These are phyloP conservation scores for Arthrobotrys entomopaga DNA, from an alignment of 2,329 filamentous ascomycete genomes.

Conservation along the genomic window DNA sequence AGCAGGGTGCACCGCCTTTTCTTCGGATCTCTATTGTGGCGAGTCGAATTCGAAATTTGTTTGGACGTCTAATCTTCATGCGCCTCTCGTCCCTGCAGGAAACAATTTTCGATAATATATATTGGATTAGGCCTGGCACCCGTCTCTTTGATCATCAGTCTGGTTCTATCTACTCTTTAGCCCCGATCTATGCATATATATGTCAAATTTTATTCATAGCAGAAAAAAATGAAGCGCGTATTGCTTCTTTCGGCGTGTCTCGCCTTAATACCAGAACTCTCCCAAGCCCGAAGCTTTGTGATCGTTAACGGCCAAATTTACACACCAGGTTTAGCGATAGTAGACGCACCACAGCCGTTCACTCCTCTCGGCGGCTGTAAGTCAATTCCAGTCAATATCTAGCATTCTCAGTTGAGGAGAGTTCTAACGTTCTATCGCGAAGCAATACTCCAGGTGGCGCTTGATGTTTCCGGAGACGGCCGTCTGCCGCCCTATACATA, in stretches of 20 bases:
- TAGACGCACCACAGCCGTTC: conserved; percentile 73
- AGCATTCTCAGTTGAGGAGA: too few species aligned
- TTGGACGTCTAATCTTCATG: not conserved
- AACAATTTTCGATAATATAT: too few species aligned
- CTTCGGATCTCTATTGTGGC: conserved; percentile 4
- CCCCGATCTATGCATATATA: too few species aligned
- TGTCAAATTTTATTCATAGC: too few species aligned
- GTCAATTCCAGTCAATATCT: conserved; percentile 59
- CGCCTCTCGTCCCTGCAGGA: too few species aligned
- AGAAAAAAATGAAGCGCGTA: not conserved
- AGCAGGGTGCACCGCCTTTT: conserved; percentile 14
- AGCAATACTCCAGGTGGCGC: conserved; percentile 70
- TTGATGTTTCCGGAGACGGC: conserved; percentile 75
- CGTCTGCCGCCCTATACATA: conserved; percentile 71
- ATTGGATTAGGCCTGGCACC: too few species aligned
- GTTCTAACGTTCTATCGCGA: conserved; percentile 40
- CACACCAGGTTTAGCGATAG: conserved; percentile 74
- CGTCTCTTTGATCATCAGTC: too few species aligned
- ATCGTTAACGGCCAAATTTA: conserved; percentile 74
- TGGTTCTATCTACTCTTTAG: too few species aligned
- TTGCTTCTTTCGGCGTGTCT: not conserved
- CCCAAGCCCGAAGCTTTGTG: conserved; percentile 66
- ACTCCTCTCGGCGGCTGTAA: conserved; percentile 73
- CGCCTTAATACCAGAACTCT: conserved; percentile 59
- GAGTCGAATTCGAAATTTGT: conserved; percentile 1